Evolutionary conservation across 306 rosid species (phyloP), one percentile per base, ranked within the genome.

Genomic region (Medicago arabica): DNA sequence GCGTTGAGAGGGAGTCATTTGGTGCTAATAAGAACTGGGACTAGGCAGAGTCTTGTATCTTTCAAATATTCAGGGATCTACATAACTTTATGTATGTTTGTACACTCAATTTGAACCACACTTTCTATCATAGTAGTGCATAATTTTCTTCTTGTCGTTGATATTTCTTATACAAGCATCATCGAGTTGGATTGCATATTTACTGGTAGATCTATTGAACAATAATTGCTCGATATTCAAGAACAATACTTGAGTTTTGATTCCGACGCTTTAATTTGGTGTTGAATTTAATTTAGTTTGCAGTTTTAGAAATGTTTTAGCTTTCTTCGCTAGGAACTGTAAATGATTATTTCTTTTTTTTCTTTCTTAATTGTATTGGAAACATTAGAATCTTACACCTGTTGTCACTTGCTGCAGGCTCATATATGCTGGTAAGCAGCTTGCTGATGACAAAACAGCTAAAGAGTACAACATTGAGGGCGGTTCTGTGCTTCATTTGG

Each of bases 391-490:
- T 74, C 79, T 83, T 39, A 74, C 39, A 1, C 23, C 28, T 67
- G 70, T 62, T 53, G 23, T 70, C 18, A 19, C 31, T 78, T 71
- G 34, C 40, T 76, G 73, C 92, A 95, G 98, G 94, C 96, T 95
- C 73, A 95, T 95, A 49, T 95, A 95, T 50, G 99, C 99, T 0
- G 99, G 97, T 7, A 95, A 95, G 86, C 99, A 95, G 87, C 99
- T 95, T 40, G 97, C 89, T 12, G 99, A 92, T 66, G 99, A 95
- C 86, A 95, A 95, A 85, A 95, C 99, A 39, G 99, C 99, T 4
- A 95, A 88, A 77, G 98, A 95, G 83, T 95, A 95, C 90, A 95
- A 92, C 81, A 95, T 95, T 47, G 99, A 89, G 85, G 99, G 99
- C 34, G 99, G 99, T 65, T 95, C 97, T 12, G 97, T 95, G 67